Evolutionary conservation across 371 early-diverging fungal genomes (phyloP).

Genomic region (Parasitella parasitica): DNA sequence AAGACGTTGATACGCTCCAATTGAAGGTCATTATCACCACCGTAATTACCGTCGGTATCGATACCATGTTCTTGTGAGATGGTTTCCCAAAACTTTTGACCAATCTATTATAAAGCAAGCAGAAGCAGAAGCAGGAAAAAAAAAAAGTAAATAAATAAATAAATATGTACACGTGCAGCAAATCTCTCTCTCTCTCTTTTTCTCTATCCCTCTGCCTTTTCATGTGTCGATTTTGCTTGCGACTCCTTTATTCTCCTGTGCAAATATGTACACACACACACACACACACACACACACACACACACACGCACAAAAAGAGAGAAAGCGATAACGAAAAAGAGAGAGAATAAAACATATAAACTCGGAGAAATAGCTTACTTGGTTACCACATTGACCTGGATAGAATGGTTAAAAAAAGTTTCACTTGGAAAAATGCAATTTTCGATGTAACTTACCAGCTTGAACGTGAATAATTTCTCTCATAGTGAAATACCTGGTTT

Average conservation of each 20-base stretch:
- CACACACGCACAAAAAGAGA: not conserved
- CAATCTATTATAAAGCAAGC: conserved; percentile 55
- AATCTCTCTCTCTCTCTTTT: not conserved
- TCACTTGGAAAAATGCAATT: too few relatives aligned
- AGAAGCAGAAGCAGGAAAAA: not conserved
- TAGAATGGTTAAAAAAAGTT: not conserved
- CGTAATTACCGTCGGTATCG: conserved; percentile 69
- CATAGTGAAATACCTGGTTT: conserved; percentile 56
- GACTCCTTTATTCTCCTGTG: not conserved
- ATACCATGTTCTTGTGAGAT: conserved; percentile 94
- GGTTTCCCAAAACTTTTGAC: conserved; percentile 94
- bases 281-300: not conserved
- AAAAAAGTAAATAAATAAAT: conserved; percentile 3
- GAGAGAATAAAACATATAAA: not conserved
- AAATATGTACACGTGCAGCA: conserved; percentile 11
- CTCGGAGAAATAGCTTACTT: conserved; percentile 44
- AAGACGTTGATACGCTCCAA: conserved; percentile 95
- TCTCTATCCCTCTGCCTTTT: not conserved
- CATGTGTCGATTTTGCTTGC: not conserved
- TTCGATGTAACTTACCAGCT: conserved; percentile 85
- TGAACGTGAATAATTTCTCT: conserved; percentile 99
- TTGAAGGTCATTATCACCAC: conserved; percentile 88
- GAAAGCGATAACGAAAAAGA: not conserved
- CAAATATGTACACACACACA: not conserved
- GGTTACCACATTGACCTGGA: conserved; percentile 86